These are phyloP conservation scores for Monosporozyma aquatica DNA, from an alignment of 805 yeast species.

Conservation along the genomic window DNA sequence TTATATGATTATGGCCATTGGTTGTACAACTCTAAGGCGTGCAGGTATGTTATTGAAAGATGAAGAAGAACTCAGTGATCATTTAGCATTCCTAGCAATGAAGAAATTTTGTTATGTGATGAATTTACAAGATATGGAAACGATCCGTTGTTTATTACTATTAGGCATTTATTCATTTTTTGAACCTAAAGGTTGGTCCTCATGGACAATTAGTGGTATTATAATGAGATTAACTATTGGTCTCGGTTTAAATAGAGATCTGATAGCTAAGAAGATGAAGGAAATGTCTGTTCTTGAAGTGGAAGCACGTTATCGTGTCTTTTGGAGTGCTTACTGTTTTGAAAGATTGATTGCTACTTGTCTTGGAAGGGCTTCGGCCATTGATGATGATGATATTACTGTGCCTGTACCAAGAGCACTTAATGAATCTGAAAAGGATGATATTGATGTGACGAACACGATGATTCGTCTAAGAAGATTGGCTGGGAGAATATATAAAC, in stretches of 20 bases:
- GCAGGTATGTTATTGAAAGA: conserved; percentile 32
- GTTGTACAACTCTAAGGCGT: conserved; percentile 42
- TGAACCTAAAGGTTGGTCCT: conserved; percentile 40
- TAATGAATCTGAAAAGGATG: conserved; percentile 35
- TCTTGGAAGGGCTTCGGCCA: conserved; percentile 40
- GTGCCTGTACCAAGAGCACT: conserved; percentile 35
- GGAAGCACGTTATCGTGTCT: conserved; percentile 38
- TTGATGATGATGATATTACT: conserved; percentile 44
- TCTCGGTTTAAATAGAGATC: conserved; percentile 38
- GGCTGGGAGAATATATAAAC: conserved; percentile 39
- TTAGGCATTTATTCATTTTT: conserved; percentile 44
- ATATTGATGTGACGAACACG: conserved; percentile 33
- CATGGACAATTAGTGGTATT: conserved; percentile 46
- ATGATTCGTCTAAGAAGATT: conserved; percentile 38
- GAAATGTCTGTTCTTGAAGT: conserved; percentile 29
- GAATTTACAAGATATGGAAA: conserved; percentile 33
- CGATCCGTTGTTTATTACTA: conserved; percentile 35
- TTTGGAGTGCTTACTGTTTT: conserved; percentile 42
- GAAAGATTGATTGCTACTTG: conserved; percentile 42
- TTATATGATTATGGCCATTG: conserved; percentile 46
- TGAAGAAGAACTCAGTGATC: conserved; percentile 33
- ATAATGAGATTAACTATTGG: conserved; percentile 37
- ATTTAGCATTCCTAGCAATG: conserved; percentile 36
- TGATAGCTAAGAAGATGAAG: conserved; percentile 24
- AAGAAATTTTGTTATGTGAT: conserved; percentile 33